A percentile compares a stretch with the other conserved stretches of the same genome.
These are phyloP conservation scores for Eudorina sp. DNA, from an alignment of 139 green algal genomes.

Conservation along the genomic window DNA sequence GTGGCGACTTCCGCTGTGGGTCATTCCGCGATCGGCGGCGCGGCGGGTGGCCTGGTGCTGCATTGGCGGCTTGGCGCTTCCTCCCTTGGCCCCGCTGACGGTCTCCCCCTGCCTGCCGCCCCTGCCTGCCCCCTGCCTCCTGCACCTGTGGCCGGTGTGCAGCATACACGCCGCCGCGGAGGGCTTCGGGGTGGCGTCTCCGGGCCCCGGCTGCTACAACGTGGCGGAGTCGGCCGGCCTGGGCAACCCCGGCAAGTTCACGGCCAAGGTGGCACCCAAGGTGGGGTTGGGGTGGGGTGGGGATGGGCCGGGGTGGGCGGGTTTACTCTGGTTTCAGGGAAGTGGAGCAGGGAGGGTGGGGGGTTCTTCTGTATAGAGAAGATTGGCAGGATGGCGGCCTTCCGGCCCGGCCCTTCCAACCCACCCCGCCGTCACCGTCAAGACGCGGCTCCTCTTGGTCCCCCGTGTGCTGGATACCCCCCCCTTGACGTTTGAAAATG, in stretches of 20 bases:
- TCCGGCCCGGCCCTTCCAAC: no score
- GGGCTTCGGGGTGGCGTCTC: conserved; percentile 30
- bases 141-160: background rate
- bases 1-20: no score
- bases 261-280: conserved; percentile 40
- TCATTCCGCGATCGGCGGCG: no score
- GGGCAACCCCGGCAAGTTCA: background rate
- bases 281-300: background rate
- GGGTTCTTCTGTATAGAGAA: background rate
- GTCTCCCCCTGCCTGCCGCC: no score
- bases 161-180: conserved; percentile 34
- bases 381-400: background rate
- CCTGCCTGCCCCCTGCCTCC: background rate
- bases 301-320: background rate
- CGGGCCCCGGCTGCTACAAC: conserved; percentile 40
- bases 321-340: background rate
- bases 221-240: conserved; percentile 17
- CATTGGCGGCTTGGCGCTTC: no score
- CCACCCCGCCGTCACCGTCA: no score
- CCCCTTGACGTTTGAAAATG: no score
- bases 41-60: no score
- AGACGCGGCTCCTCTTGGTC: no score
- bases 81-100: no score
- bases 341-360: background rate
- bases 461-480: no score